Percentiles rank a stretch among this genome's conserved stretches.
These are phyloP conservation scores for Yamadazyma aaseri DNA, from an alignment of 1,139 yeast species.

Conservation along the genomic window DNA sequence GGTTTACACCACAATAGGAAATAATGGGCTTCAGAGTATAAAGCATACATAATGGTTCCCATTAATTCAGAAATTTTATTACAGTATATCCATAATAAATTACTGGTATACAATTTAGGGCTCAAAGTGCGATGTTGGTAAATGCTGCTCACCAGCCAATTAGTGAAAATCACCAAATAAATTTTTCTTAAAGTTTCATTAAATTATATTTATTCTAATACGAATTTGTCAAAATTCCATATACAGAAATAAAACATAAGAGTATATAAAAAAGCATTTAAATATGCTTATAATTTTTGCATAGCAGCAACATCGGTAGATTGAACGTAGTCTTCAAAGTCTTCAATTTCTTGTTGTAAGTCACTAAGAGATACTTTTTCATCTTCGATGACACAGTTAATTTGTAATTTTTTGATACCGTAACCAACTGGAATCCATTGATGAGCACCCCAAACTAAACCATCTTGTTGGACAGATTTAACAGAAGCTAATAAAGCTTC, in stretches of 20 bases:
- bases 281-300: conserved; percentile 77
- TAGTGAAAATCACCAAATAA: no score
- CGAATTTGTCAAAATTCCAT: conserved; percentile 1
- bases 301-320: conserved; percentile 98
- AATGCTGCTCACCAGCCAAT: no score
- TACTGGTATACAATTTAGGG: no score
- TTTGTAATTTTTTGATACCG: conserved; percentile 99
- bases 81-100: no score
- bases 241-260: background rate
- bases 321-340: conserved; percentile 98
- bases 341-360: conserved; percentile 82
- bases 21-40: no score
- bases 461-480: conserved; percentile 81
- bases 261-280: background rate
- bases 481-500: conserved; percentile 85
- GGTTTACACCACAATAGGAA: background rate
- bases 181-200: conserved; percentile 1
- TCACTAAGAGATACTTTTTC: conserved; percentile 91
- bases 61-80: no score
- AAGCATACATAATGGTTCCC: no score
- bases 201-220: background rate
- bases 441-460: conserved; percentile 98
- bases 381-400: conserved; percentile 97
- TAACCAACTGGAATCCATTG: conserved; percentile 96
- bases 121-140: no score